phyloP scores from a whole-genome alignment of 108 stramenopile species.

The Cyclotella cryptica region DNA sequence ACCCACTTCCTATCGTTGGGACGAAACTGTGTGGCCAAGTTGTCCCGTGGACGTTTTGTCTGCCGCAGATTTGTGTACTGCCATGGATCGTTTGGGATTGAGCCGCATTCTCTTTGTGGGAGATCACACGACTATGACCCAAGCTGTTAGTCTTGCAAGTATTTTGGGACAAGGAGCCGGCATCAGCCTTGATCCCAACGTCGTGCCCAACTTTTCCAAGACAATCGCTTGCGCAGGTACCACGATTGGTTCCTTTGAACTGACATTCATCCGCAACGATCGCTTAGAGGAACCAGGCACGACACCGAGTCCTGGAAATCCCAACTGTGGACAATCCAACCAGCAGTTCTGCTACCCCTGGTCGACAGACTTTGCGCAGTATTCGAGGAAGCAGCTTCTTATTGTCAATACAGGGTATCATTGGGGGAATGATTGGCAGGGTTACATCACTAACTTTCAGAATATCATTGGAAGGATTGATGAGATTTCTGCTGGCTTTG shows the following conservation, averaged over 20 bases:
- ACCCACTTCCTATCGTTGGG: conserved; percentile 48
- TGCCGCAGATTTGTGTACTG: conserved; percentile 24
- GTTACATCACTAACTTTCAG: conserved; percentile 38
- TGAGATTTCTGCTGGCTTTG: conserved; percentile 19
- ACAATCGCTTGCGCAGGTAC: conserved; percentile 29
- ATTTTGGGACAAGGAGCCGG: conserved; percentile 38
- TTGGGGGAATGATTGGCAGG: conserved; percentile 42
- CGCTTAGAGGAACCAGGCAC: conserved; percentile 41
- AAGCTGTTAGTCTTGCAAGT: conserved; percentile 45
- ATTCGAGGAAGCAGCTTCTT: conserved; percentile 34
- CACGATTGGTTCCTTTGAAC: conserved; percentile 28
- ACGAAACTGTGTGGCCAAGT: conserved; percentile 37
- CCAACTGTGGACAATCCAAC: conserved; percentile 38
- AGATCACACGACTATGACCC: conserved; percentile 50
- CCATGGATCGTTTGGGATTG: conserved; percentile 40
- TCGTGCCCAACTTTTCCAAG: conserved; percentile 54
- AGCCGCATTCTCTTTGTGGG: conserved; percentile 45
- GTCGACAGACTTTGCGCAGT: conserved; percentile 24
- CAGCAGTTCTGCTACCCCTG: conserved; percentile 50
- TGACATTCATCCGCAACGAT: conserved; percentile 48
- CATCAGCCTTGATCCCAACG: conserved; percentile 42
- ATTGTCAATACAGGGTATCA: conserved; percentile 44
- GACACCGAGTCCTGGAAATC: conserved; percentile 39
- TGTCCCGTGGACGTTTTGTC: conserved; percentile 38
- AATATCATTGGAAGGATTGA: conserved; percentile 38